A percentile compares a stretch with the other conserved stretches of the same genome.
phyloP scores from a whole-genome alignment of 768 basidiomycete genomes.

The Fibroporia radiculosa region DNA sequence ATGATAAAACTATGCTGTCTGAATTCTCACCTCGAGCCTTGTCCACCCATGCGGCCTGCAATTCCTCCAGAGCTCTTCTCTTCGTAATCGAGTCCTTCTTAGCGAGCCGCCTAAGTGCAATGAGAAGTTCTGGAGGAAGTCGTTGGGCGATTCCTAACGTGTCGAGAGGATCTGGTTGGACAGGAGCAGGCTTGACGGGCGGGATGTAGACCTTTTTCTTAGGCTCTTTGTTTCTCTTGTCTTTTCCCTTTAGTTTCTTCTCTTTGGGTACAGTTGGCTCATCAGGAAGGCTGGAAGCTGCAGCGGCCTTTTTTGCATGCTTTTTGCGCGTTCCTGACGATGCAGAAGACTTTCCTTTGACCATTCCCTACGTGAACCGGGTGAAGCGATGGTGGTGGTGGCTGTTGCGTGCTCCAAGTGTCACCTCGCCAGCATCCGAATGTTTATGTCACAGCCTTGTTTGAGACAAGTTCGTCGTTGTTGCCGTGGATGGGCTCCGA shows the following conservation, averaged over 20 bases:
- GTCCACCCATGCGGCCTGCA: constrained; percentile 62
- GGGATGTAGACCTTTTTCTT: constrained; percentile 82
- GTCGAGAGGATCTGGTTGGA: constrained; percentile 81
- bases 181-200: constrained; percentile 70
- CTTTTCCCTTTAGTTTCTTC: constrained; percentile 41
- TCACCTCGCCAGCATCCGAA: no score
- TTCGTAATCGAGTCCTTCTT: constrained; percentile 91
- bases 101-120: constrained; percentile 70
- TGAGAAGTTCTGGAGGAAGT: constrained; percentile 74
- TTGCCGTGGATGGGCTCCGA: no score
- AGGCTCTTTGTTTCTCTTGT: constrained; percentile 56
- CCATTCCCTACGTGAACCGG: no score
- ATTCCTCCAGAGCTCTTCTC: constrained; percentile 76
- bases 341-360: constrained; percentile 68
- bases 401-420: no score
- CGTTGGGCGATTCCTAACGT: constrained; percentile 66
- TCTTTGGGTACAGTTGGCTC: constrained; percentile 22
- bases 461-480: no score
- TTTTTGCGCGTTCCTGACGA: constrained; percentile 87
- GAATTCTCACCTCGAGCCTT: constrained; percentile 36
- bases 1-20: constrained; percentile 30
- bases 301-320: constrained; percentile 69
- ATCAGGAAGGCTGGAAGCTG: constrained; percentile 24
- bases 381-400: no score
- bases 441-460: no score